These are phyloP conservation scores for Arthrinium phaeospermum DNA, from an alignment of 2,329 filamentous ascomycete genomes.

Conservation along the genomic window DNA sequence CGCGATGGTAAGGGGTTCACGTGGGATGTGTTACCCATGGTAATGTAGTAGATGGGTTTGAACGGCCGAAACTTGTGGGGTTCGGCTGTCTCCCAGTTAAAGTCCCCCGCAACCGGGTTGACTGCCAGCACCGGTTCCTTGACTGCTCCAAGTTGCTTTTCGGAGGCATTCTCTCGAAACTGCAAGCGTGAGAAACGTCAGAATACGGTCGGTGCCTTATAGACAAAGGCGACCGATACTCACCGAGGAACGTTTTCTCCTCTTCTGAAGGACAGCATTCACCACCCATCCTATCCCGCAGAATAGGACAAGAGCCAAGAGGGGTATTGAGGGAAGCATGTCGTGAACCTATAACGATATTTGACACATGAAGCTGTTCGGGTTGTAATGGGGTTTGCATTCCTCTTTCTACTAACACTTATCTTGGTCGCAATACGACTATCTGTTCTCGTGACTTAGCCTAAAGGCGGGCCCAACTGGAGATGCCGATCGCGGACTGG, in stretches of 20 bases:
- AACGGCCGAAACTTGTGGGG: slow-evolving; percentile 53
- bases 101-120: slow-evolving; percentile 28
- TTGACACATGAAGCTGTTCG: neutral
- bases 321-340: neutral
- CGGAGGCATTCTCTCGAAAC: neutral
- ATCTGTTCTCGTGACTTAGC: neutral
- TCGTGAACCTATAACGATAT: neutral
- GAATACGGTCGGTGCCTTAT: too few species aligned
- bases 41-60: slow-evolving; percentile 59
- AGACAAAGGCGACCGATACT: neutral
- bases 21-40: slow-evolving; percentile 50
- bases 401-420: neutral
- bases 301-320: neutral
- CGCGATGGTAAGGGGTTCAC: neutral
- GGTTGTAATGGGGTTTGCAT: too few species aligned
- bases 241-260: neutral
- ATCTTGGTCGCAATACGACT: neutral
- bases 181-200: neutral
- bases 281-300: neutral
- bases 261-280: neutral
- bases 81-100: slow-evolving; percentile 47
- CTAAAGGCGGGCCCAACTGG: slow-evolving; percentile 1
- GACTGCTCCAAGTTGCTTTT: neutral
- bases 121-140: neutral
- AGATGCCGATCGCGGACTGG: neutral